Percentiles rank a stretch among this genome's conserved stretches.
These are phyloP conservation scores for Aplosporella prunicola DNA, from an alignment of 2,329 filamentous ascomycete genomes.

Conservation along the genomic window DNA sequence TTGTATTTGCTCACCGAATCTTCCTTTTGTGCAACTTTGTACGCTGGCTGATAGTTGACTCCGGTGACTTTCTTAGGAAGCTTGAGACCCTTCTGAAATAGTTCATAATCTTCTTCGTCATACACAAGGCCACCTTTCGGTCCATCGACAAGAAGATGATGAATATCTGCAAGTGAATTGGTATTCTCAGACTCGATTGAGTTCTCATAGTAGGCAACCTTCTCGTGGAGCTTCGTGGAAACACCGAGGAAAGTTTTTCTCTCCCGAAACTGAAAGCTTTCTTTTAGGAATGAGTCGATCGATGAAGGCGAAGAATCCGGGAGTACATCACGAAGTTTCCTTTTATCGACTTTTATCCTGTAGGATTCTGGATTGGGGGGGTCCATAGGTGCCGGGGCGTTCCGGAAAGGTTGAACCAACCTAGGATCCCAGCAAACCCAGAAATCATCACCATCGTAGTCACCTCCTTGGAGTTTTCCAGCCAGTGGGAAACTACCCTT, in stretches of 20 bases:
- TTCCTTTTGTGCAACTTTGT: constrained; percentile 16
- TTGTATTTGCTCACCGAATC: constrained; percentile 13
- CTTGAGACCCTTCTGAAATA: constrained; percentile 48
- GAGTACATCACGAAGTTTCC: constrained; percentile 39
- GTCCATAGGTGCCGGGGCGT: constrained; percentile 42
- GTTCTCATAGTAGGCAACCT: constrained; percentile 45
- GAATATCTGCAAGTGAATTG: constrained; percentile 28
- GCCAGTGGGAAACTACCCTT: constrained; percentile 56
- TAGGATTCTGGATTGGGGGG: constrained; percentile 40
- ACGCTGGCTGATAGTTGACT: constrained; percentile 31
- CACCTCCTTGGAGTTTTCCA: constrained; percentile 64
- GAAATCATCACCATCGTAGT: constrained; percentile 71
- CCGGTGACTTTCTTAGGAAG: too few relatives aligned
- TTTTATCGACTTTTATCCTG: constrained; percentile 42
- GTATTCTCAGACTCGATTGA: constrained; percentile 18
- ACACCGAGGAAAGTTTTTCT: constrained; percentile 50
- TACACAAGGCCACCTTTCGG: constrained; percentile 42
- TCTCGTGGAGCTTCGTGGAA: constrained; percentile 56
- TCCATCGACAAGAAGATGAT: constrained; percentile 39
- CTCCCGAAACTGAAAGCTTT: constrained; percentile 51
- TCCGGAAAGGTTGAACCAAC: constrained; percentile 58
- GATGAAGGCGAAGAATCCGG: constrained; percentile 13
- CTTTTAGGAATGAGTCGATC: constrained; percentile 41
- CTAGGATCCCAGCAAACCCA: constrained; percentile 66
- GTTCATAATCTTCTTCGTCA: constrained; percentile 33